phyloP scores from a whole-genome alignment of 1,284 basidiomycete genomes.

The Microbotryum violaceum region DNA sequence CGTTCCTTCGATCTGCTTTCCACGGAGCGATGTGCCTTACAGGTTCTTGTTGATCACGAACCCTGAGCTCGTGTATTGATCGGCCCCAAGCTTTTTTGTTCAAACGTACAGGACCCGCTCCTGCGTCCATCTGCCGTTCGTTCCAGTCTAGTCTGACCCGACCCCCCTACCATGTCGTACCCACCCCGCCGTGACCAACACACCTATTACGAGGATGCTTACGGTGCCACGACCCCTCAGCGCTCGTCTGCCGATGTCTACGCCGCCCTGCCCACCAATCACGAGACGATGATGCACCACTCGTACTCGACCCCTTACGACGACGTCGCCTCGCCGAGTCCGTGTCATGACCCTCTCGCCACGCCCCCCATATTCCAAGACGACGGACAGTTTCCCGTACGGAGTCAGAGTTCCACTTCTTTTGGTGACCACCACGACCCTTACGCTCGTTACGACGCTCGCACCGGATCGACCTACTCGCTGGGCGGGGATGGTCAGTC shows the following conservation, averaged over 20 bases:
- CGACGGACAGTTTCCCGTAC: background rate
- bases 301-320: background rate
- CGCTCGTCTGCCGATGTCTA: constrained; percentile 29
- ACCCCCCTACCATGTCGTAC: background rate
- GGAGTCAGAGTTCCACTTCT: background rate
- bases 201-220: background rate
- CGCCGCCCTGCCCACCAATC: constrained; percentile 18
- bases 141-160: background rate
- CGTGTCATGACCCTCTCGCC: constrained; percentile 12
- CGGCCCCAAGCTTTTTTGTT: too few species aligned
- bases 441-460: background rate
- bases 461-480: constrained; percentile 9
- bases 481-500: constrained; percentile 2
- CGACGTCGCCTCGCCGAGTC: constrained; percentile 1
- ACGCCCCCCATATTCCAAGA: background rate
- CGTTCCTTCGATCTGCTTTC: too few species aligned
- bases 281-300: background rate
- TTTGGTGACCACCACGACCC: background rate
- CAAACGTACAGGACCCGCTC: too few species aligned
- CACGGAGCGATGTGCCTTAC: too few species aligned
- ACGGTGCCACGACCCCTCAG: background rate
- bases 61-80: too few species aligned
- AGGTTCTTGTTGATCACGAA: too few species aligned
- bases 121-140: too few species aligned
- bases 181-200: background rate